Conservation (phyloP, 2,329 filamentous ascomycete species). For the Teratosphaeria zuluensis region DNA sequence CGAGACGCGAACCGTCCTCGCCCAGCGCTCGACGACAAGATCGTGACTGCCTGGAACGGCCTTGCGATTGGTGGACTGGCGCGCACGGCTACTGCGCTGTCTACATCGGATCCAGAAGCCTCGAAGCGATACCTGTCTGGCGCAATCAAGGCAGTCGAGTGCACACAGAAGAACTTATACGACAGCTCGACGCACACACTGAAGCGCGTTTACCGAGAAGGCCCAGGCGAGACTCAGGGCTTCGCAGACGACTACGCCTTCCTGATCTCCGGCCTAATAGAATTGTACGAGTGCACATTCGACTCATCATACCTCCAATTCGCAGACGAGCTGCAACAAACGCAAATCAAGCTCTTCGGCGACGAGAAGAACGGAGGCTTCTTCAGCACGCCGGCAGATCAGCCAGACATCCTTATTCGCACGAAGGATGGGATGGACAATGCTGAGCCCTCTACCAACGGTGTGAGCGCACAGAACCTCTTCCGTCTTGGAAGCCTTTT, state of each 20-base stretch:
- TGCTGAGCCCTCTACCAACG: conserved; percentile 81
- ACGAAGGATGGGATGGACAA: conserved; percentile 95
- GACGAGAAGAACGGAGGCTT: conserved; percentile 55
- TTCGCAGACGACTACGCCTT: conserved; percentile 97
- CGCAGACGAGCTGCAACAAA: conserved; percentile 70
- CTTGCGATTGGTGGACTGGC: conserved; percentile 78
- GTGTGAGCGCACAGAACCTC: conserved; percentile 76
- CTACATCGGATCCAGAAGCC: conserved; percentile 43
- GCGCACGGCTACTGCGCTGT: conserved; percentile 60
- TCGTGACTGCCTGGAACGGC: conserved; percentile 80
- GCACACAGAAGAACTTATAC: conserved; percentile 67
- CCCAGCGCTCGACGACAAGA: conserved; percentile 78
- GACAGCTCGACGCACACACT: conserved; percentile 52
- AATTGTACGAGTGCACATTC: conserved; percentile 74
- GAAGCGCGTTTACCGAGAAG: conserved; percentile 64
- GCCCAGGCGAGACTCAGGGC: conserved; percentile 54
- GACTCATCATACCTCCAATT: conserved; percentile 68
- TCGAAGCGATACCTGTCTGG: conserved; percentile 46
- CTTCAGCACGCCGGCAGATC: conserved; percentile 57
- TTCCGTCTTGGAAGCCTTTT: conserved; percentile 66
- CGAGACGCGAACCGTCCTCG: conserved; percentile 64
- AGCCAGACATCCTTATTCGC: conserved; percentile 66
- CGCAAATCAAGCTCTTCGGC: conserved; percentile 69
- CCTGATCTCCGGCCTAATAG: conserved; percentile 69
- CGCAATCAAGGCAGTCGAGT: conserved; percentile 59